phyloP scores from a whole-genome alignment of 139 green algal species.

The Nannochloris sp. region DNA sequence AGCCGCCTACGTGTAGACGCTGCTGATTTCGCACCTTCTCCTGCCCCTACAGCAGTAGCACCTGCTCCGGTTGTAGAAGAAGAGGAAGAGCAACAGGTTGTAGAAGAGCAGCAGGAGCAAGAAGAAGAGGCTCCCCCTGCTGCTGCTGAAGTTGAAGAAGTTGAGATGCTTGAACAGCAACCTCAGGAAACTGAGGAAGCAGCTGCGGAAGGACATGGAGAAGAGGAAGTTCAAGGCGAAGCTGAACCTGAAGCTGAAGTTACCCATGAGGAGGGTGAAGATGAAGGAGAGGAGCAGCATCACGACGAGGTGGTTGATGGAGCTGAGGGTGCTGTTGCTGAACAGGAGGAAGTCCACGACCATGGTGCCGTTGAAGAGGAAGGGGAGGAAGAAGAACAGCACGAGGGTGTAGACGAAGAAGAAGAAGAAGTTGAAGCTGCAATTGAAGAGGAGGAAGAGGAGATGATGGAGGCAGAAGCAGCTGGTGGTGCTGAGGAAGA shows the following conservation, averaged over 20 bases:
- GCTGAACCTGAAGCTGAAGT: background rate
- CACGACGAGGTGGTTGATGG: background rate
- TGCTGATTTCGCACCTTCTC: background rate
- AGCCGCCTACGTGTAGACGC: background rate
- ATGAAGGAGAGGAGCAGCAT: background rate
- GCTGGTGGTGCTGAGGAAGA: background rate
- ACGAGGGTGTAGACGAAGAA: background rate
- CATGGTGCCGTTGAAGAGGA: background rate
- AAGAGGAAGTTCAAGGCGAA: background rate
- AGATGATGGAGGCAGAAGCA: background rate
- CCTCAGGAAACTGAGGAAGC: background rate
- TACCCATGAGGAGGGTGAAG: background rate
- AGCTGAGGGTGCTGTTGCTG: background rate
- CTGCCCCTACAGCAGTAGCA: background rate
- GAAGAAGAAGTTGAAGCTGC: background rate
- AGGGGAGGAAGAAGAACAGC: background rate
- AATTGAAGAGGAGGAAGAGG: background rate
- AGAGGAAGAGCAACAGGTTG: background rate
- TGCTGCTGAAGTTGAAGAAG: constrained; percentile 17
- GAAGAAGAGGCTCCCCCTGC: background rate
- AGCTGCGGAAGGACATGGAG: background rate
- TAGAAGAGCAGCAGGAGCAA: constrained; percentile 2
- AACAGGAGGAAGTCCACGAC: background rate
- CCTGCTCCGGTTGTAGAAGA: background rate
- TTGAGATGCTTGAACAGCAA: constrained; percentile 17